Percentiles rank a stretch among this genome's conserved stretches.
phyloP scores from a whole-genome alignment of 345 rosid genomes.

The Turritis glabra region DNA sequence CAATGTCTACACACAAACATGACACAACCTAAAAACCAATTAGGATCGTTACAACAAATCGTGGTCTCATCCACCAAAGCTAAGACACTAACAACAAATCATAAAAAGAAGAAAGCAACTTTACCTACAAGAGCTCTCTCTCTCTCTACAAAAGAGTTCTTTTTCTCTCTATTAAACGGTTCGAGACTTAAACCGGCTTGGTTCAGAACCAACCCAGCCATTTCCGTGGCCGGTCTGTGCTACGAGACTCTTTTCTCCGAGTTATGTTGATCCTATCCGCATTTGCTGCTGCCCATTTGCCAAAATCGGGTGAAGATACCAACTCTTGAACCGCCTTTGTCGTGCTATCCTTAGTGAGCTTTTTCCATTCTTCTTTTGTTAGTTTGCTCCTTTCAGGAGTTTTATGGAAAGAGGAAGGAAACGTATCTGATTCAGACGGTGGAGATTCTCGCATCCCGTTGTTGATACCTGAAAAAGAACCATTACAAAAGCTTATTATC shows the following conservation, averaged over 20 bases:
- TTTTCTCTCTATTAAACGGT: slow-evolving; percentile 8
- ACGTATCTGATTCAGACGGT: slow-evolving; percentile 48
- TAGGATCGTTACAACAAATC: slow-evolving; percentile 28
- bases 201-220: slow-evolving; percentile 56
- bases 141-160: background rate
- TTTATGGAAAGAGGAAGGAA: slow-evolving; percentile 64
- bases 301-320: slow-evolving; percentile 76
- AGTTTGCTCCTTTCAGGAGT: slow-evolving; percentile 70
- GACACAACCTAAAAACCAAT: slow-evolving; percentile 21
- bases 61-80: slow-evolving; percentile 21
- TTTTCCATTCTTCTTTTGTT: slow-evolving; percentile 61
- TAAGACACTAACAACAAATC: slow-evolving; percentile 24
- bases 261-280: slow-evolving; percentile 75
- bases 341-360: slow-evolving; percentile 58
- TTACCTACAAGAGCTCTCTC: background rate
- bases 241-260: slow-evolving; percentile 43
- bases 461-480: slow-evolving; percentile 45
- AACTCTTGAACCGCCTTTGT: slow-evolving; percentile 70
- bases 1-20: slow-evolving; percentile 31
- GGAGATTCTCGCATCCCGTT: slow-evolving; percentile 34
- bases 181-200: background rate
- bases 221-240: slow-evolving; percentile 36
- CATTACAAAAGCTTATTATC: background rate
- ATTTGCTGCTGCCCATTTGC: slow-evolving; percentile 75
- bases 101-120: slow-evolving; percentile 26